phyloP scores from a whole-genome alignment of 2,329 filamentous ascomycete species.

The Fusarium succisae region DNA sequence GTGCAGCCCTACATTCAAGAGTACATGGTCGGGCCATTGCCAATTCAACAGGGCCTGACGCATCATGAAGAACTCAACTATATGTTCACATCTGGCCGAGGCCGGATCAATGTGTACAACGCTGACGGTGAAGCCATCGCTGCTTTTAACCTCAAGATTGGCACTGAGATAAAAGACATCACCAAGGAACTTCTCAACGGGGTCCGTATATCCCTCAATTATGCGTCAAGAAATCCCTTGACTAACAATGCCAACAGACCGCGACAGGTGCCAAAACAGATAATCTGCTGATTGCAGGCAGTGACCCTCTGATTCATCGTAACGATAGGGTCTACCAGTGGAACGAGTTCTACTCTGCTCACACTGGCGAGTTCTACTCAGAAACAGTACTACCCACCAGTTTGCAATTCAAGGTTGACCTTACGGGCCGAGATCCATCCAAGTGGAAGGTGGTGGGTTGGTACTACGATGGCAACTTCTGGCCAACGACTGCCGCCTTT shows the following conservation, averaged over 20 bases:
- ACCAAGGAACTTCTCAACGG: constrained; percentile 30
- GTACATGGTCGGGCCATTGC: constrained; percentile 54
- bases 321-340: constrained; percentile 56
- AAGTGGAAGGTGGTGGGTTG: constrained; percentile 62
- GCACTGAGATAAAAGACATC: constrained; percentile 7
- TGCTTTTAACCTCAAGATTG: constrained; percentile 15
- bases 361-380: constrained; percentile 47
- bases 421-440: constrained; percentile 60
- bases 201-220: not conserved
- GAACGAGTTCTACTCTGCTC: constrained; percentile 56
- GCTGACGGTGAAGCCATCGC: constrained; percentile 22
- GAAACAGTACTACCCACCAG: constrained; percentile 58
- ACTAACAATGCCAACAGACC: constrained; percentile 3
- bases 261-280: constrained; percentile 15
- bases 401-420: constrained; percentile 55
- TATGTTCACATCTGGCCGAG: constrained; percentile 47
- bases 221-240: rapidly evolving
- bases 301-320: constrained; percentile 48
- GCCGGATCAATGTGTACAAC: constrained; percentile 38
- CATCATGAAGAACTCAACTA: constrained; percentile 53
- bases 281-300: constrained; percentile 25
- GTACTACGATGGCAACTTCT: constrained; percentile 65
- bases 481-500: constrained; percentile 55
- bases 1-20: constrained; percentile 49
- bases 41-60: constrained; percentile 45